Evolutionary conservation across 768 basidiomycete species (phyloP).

Genomic region (Mrakia blollopis): DNA sequence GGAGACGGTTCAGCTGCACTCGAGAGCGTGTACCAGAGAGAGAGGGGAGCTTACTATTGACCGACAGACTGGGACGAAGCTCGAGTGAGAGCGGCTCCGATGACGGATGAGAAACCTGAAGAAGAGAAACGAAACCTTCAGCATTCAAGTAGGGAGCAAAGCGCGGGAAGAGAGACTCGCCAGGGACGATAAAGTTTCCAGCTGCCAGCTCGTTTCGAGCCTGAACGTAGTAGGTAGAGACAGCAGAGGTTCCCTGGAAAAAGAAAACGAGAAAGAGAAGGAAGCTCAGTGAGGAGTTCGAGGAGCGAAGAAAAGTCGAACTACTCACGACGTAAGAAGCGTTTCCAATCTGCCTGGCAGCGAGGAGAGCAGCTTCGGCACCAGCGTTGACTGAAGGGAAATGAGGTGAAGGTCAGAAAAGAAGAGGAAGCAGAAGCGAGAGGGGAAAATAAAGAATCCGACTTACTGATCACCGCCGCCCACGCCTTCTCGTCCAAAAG

Average conservation of each 20-base stretch:
- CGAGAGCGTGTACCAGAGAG: too few relatives aligned
- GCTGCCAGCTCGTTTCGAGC: constrained; percentile 49
- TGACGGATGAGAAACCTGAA: constrained; percentile 18
- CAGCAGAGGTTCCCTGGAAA: constrained; percentile 36
- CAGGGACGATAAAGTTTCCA: constrained; percentile 43
- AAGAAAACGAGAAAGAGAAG: not conserved
- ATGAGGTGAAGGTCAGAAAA: not conserved
- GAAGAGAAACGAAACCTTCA: not conserved
- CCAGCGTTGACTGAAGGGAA: constrained; percentile 43
- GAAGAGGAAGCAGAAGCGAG: too few relatives aligned
- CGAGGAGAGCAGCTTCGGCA: constrained; percentile 42
- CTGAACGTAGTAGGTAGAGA: constrained; percentile 50
- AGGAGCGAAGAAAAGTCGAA: not conserved
- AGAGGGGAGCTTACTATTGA: not conserved
- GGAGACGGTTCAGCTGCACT: not conserved
- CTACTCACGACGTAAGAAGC: constrained; percentile 42
- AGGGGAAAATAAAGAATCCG: not conserved
- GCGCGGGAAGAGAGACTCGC: too few relatives aligned
- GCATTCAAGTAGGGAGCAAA: too few relatives aligned
- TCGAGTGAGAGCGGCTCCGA: constrained; percentile 21
- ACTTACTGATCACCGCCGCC: constrained; percentile 48
- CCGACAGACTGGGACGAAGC: not conserved
- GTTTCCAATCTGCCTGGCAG: constrained; percentile 47
- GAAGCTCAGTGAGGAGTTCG: constrained; percentile 29
- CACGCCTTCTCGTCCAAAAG: constrained; percentile 48